Percentiles rank a stretch among this genome's conserved stretches.
Conservation (phyloP, 2,329 filamentous ascomycete genomes). For the Tympanopsis confertula region DNA sequence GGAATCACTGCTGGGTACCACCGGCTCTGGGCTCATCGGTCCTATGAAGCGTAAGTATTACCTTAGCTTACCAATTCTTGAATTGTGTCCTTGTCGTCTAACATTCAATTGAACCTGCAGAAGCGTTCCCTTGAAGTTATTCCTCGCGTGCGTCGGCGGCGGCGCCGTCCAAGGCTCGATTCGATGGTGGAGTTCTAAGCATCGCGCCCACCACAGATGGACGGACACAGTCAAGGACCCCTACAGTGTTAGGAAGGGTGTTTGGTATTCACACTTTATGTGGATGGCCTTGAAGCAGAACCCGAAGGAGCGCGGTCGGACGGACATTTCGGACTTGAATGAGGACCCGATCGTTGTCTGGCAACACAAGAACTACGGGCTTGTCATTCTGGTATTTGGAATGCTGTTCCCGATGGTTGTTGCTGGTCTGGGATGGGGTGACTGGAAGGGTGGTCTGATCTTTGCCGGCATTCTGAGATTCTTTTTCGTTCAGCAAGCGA, state of each 20-base stretch:
- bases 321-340: conserved; percentile 36
- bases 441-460: conserved; percentile 35
- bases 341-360: conserved; percentile 35
- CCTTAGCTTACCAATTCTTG: too few relatives aligned
- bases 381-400: conserved; percentile 32
- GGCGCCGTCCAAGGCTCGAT: conserved; percentile 35
- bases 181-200: conserved; percentile 34
- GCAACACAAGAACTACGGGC: conserved; percentile 35
- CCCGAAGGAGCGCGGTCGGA: conserved; percentile 36
- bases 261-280: conserved; percentile 35
- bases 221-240: conserved; percentile 39
- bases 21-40: conserved; percentile 28
- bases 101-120: too few relatives aligned
- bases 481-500: conserved; percentile 38
- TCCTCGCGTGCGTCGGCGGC: conserved; percentile 31
- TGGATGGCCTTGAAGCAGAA: conserved; percentile 44
- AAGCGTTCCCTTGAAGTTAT: conserved; percentile 28
- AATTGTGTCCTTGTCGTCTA: too few relatives aligned
- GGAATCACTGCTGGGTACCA: conserved; percentile 24
- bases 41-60: conserved; percentile 32
- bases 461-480: conserved; percentile 38
- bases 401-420: conserved; percentile 33
- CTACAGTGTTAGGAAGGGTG: conserved; percentile 37
- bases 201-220: conserved; percentile 37
- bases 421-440: conserved; percentile 32